Conservation (phyloP, 2,329 filamentous ascomycete species). For the Aspergillus sp. region DNA sequence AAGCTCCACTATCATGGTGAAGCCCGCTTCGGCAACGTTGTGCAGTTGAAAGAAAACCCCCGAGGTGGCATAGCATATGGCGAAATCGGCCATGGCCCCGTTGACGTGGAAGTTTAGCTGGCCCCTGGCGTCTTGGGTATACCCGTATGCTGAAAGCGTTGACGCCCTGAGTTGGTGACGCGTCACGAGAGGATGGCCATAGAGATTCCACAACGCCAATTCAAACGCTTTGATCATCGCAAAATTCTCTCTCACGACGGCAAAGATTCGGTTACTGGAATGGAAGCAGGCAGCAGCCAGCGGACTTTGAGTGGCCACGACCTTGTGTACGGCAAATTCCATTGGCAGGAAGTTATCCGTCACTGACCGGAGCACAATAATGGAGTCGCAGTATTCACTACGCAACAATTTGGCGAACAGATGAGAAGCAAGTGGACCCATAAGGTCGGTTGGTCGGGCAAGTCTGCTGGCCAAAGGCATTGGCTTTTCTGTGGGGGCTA, state of each 20-base stretch:
- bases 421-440: slow-evolving; percentile 7
- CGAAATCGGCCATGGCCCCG: slow-evolving; percentile 26
- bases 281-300: slow-evolving; percentile 20
- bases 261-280: slow-evolving; percentile 12
- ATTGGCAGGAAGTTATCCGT: slow-evolving; percentile 17
- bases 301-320: slow-evolving; percentile 26
- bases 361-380: slow-evolving; percentile 21
- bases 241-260: slow-evolving; percentile 22
- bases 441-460: background rate
- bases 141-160: slow-evolving; percentile 16
- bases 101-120: slow-evolving; percentile 13
- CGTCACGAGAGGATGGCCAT: slow-evolving; percentile 24
- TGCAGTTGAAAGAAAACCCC: slow-evolving; percentile 30
- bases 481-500: background rate
- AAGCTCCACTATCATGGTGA: slow-evolving; percentile 22
- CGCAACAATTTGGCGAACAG: slow-evolving; percentile 17
- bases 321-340: slow-evolving; percentile 20
- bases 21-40: slow-evolving; percentile 24
- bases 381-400: slow-evolving; percentile 19
- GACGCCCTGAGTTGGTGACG: slow-evolving; percentile 12
- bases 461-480: too few species aligned
- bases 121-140: slow-evolving; percentile 5
- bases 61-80: slow-evolving; percentile 30
- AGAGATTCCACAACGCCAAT: slow-evolving; percentile 27
- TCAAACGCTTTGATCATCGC: slow-evolving; percentile 24